Evolutionary conservation across 345 rosid genomes (phyloP), one percentile per base, ranked within the genome.

Genomic region (Xanthoceras sorbifolium): DNA sequence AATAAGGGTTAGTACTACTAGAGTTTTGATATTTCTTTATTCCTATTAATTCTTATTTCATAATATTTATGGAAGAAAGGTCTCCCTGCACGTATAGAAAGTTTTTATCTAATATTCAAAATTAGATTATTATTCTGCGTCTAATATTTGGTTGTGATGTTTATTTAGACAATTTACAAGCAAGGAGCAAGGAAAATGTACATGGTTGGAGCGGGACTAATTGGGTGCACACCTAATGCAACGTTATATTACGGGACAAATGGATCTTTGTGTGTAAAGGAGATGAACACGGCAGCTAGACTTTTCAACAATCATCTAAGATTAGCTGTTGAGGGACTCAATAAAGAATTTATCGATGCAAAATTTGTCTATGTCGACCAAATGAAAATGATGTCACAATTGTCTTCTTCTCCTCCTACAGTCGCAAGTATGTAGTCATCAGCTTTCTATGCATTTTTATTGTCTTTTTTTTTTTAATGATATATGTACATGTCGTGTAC

Each of bases 171-270:
- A 46, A 75, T 93, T 82, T 79, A 88, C 79, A 79, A 69, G 61
- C 42, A 81, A 20, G 97, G 97, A 69, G 98, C 91, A 25, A 83
- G 94, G 78, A 89, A 86, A 82, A 78, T 93, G 74, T 81, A 69
- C 12, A 23, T 93, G 80, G 55, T 76, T 55, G 91, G 90, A 46
- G n/a, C 90, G 20, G 94, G 91, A 12, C 87, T 82, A n/a, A 76
- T 93, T 8, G 97, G 97, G n/a, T 93, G 98, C 83, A 92, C 87
- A 60, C 98, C 94, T 1, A 85, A 82, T 42, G 85, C 86, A 26
- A 57, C 85, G 1, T 63, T 85, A 0, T 50, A 66, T 22, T 68
- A 83, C 10, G 88, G 85, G 40, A 83, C 75, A 0, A 82, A 86
- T 4, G 76, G 76, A 9, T 69, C 69, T n/a, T 10, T 85, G 25